These are phyloP conservation scores for Wallacemonas rigidus DNA, from an alignment of 208 protist species.

Conservation along the genomic window DNA sequence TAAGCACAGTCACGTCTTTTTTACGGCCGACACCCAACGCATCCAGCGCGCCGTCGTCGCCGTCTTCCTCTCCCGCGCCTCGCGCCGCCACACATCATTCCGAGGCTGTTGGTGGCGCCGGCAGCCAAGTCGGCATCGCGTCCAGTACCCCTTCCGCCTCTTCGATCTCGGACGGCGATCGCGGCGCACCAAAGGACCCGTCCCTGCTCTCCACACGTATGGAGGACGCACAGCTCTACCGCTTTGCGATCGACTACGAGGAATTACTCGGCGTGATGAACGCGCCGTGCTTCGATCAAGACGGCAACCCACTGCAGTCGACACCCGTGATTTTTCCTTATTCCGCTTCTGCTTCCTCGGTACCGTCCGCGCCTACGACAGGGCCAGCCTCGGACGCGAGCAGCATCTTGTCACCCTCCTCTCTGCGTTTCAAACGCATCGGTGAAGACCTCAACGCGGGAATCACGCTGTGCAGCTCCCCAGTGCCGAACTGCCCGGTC, in stretches of 20 bases:
- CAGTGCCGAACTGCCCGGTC: constrained; percentile 61
- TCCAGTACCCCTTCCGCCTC: too few relatives aligned
- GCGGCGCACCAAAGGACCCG: not conserved
- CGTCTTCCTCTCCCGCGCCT: not conserved
- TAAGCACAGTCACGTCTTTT: constrained; percentile 20
- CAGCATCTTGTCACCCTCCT: constrained; percentile 7
- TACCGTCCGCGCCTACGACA: not conserved
- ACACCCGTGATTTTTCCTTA: not conserved
- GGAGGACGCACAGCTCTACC: constrained; percentile 46
- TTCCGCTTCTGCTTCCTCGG: not conserved
- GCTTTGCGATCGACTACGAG: constrained; percentile 45
- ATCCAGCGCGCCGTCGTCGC: not conserved
- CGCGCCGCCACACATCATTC: not conserved
- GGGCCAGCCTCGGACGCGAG: not conserved
- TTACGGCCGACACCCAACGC: constrained; percentile 17
- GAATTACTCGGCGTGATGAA: constrained; percentile 51
- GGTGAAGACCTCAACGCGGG: constrained; percentile 38
- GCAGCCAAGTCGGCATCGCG: too few relatives aligned
- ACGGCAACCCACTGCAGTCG: not conserved
- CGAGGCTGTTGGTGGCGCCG: not conserved
- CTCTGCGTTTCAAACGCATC: constrained; percentile 51
- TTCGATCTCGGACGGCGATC: not conserved
- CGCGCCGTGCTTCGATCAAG: constrained; percentile 15
- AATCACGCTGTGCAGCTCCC: constrained; percentile 57
- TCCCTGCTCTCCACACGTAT: constrained; percentile 7